Evolutionary conservation across 306 rosid genomes (phyloP), one percentile per base, ranked within the genome.

Genomic region (Rosa lucieae): DNA sequence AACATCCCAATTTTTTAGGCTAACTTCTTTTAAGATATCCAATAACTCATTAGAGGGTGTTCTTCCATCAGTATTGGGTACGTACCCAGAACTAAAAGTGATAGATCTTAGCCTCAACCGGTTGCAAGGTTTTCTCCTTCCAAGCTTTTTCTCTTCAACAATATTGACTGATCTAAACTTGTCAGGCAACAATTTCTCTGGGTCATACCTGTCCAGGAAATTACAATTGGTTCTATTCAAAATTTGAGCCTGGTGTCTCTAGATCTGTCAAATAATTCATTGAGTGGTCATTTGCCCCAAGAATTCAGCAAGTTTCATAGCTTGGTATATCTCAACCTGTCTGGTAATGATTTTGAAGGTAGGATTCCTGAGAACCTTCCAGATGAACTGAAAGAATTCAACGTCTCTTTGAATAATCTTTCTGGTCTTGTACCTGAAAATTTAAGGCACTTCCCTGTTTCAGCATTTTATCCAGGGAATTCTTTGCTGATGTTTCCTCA

Each of bases 391-490:
- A 84, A 72, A 77, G 96, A 48, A 42, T 82, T 93, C 67, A 84
- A 93, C 42, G 87, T 85, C 73, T 93, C 97, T 71, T 88, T 88
- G 35, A 90, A 93, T 81, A 89, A 93, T 81, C 84, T 93, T 71
- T 88, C 96, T 26, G 96, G 96, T 18, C 74, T 72, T 76, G 82
- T 91, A 62, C 97, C 96, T 43, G 82, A 70, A 63, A 87, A 82
- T 49, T 85, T 90, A 79, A 76, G 49, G 86, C 81, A 79, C 46
- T 93, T 93, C 86, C 90, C 96, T 40, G 92, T 81, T 69, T 90
- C 97, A 8, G 86, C 96, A 83, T 93, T 90, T 78, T 89, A 81
- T 88, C 97, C 97, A 0, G 97, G 96, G 80, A 93, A 90, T 75
- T 69, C 86, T 48, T 81, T 88, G 82, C 85, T 93, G 77, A 75